phyloP scores from a whole-genome alignment of 2,329 filamentous ascomycete genomes.

The Lachnellula suecica region DNA sequence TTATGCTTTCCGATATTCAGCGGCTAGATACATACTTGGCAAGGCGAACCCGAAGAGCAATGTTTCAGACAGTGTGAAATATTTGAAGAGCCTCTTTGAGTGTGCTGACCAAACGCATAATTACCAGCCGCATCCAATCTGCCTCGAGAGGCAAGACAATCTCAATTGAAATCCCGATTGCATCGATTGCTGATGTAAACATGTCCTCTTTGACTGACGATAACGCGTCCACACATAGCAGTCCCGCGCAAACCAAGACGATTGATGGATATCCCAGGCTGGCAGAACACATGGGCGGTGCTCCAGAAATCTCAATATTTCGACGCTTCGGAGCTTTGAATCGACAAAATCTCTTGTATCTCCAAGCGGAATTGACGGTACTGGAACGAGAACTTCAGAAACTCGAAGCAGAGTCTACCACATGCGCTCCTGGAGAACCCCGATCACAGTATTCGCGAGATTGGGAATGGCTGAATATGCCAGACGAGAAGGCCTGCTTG shows the following conservation, averaged over 20 bases:
- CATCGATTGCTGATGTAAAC: background rate
- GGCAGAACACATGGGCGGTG: slow-evolving; percentile 1
- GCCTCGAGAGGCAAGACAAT: too few species aligned
- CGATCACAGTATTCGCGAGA: slow-evolving; percentile 1
- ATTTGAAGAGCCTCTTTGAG: background rate
- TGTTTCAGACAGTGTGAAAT: background rate
- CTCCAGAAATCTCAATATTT: slow-evolving; percentile 1
- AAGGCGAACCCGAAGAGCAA: background rate
- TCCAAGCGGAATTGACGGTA: background rate
- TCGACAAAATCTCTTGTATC: slow-evolving; percentile 2
- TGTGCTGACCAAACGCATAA: background rate
- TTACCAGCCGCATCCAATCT: background rate
- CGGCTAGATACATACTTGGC: background rate
- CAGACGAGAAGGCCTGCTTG: background rate
- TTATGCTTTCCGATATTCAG: too few species aligned
- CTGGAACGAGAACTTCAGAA: background rate
- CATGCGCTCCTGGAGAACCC: background rate
- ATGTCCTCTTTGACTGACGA: background rate
- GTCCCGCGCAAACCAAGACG: background rate
- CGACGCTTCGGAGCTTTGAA: background rate
- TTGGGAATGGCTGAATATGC: background rate
- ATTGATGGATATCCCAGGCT: background rate
- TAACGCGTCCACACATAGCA: background rate
- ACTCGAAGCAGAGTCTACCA: background rate
- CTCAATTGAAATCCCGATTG: background rate